phyloP scores from a whole-genome alignment of 2,329 filamentous ascomycete species.

The Colletotrichum tropicale region DNA sequence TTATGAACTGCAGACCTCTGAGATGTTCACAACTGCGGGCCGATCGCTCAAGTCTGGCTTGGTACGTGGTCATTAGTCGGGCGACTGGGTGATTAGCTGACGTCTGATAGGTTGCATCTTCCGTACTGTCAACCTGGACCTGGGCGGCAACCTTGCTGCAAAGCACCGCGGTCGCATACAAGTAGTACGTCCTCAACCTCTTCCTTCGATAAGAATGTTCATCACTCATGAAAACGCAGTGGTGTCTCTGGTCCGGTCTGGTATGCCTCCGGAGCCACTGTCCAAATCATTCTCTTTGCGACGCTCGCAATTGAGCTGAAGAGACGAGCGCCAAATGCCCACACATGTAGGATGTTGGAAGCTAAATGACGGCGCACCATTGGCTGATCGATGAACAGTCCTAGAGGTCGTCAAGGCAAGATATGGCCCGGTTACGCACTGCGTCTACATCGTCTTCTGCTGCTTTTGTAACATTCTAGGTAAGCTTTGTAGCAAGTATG shows the following conservation, averaged over 20 bases:
- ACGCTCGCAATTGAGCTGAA: slow-evolving; percentile 91
- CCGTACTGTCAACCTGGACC: slow-evolving; percentile 93
- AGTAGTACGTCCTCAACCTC: slow-evolving; percentile 47
- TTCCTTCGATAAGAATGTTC: rapidly evolving
- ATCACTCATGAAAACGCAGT: neutral
- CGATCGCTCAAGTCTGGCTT: slow-evolving; percentile 88
- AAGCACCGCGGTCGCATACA: slow-evolving; percentile 81
- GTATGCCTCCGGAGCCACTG: slow-evolving; percentile 75
- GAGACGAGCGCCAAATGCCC: slow-evolving; percentile 83
- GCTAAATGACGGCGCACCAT: rapidly evolving
- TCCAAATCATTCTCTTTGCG: slow-evolving; percentile 88
- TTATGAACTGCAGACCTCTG: slow-evolving; percentile 81
- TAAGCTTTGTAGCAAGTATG: neutral
- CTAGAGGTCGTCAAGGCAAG: slow-evolving; percentile 83
- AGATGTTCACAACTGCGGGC: slow-evolving; percentile 91
- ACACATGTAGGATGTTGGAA: slow-evolving; percentile 53
- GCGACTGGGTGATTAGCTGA: rapidly evolving
- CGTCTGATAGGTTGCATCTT: slow-evolving; percentile 63
- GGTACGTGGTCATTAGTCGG: slow-evolving; percentile 31
- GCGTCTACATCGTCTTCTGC: slow-evolving; percentile 82
- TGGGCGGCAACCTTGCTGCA: slow-evolving; percentile 88
- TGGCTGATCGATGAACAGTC: slow-evolving; percentile 34
- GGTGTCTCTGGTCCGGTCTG: slow-evolving; percentile 66
- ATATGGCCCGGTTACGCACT: slow-evolving; percentile 74
- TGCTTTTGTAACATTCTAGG: slow-evolving; percentile 76